Conservation (phyloP, 2,329 filamentous ascomycete species). For the Coniochaeta sp. region DNA sequence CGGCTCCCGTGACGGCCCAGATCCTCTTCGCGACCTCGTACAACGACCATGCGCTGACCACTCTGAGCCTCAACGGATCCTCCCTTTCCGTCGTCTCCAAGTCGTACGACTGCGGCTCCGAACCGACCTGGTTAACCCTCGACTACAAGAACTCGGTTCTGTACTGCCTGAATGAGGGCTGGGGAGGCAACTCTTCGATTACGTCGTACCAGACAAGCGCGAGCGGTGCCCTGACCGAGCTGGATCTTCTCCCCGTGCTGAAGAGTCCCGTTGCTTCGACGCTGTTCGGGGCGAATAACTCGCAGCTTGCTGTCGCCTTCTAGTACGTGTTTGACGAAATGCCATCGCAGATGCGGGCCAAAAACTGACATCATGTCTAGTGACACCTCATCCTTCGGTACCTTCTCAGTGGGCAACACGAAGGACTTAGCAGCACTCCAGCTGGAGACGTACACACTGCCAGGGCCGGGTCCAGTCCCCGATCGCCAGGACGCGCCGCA, state of each 20-base stretch:
- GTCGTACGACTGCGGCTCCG: constrained; percentile 41
- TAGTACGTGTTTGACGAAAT: constrained; percentile 7
- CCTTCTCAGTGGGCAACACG: constrained; percentile 20
- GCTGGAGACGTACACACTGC: constrained; percentile 31
- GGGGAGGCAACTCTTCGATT: constrained; percentile 11
- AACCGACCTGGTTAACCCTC: constrained; percentile 55
- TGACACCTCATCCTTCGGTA: constrained; percentile 20
- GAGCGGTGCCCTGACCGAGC: constrained; percentile 30
- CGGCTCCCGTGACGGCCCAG: constrained; percentile 9
- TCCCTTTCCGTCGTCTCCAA: constrained; percentile 34
- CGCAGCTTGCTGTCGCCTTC: constrained; percentile 9
- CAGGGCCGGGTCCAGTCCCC: constrained; percentile 28
- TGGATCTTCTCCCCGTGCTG: constrained; percentile 11
- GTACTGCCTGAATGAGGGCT: constrained; percentile 56
- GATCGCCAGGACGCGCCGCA: constrained; percentile 51
- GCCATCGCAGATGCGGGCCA: no score
- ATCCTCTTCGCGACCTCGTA: constrained; percentile 26
- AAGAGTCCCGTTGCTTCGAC: constrained; percentile 13
- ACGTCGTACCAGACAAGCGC: constrained; percentile 18
- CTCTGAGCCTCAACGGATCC: constrained; percentile 24
- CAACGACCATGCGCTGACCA: constrained; percentile 40
- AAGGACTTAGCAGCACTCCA: constrained; percentile 26
- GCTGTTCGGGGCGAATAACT: constrained; percentile 8
- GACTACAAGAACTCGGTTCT: constrained; percentile 41
- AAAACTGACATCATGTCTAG: constrained; percentile 5